Conservation (phyloP, 2,329 filamentous ascomycete species). For the Penicillium italicum region DNA sequence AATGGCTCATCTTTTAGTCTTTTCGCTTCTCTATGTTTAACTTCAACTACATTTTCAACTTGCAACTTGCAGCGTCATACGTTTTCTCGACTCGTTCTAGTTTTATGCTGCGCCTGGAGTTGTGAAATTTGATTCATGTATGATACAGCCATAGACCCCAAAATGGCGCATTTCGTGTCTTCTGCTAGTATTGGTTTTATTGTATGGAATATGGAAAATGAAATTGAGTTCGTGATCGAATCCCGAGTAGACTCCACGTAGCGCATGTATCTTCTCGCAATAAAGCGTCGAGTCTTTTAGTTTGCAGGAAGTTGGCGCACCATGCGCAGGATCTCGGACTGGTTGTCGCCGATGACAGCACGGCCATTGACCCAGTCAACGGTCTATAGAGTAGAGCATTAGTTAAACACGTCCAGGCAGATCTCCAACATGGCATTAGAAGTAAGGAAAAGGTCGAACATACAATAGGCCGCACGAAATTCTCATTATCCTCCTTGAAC, state of each 20-base stretch:
- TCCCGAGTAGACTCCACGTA: background rate
- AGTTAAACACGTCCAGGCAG: constrained; percentile 18
- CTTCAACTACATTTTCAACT: constrained; percentile 10
- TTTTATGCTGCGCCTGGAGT: constrained; percentile 14
- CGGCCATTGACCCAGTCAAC: constrained; percentile 95
- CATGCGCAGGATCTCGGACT: constrained; percentile 86
- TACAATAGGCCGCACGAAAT: constrained; percentile 75
- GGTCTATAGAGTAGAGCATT: constrained; percentile 36
- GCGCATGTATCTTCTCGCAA: background rate
- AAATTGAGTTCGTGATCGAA: background rate
- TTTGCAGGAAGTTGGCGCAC: constrained; percentile 51
- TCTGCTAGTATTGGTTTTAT: constrained; percentile 1
- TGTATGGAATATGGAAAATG: constrained; percentile 7
- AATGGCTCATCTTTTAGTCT: constrained; percentile 26
- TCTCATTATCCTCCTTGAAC: constrained; percentile 64
- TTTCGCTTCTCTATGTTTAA: constrained; percentile 1
- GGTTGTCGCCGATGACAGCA: constrained; percentile 69
- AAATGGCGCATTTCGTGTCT: constrained; percentile 11
- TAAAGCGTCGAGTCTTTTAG: constrained; percentile 12
- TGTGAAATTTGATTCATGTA: constrained; percentile 27
- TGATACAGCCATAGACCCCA: constrained; percentile 30
- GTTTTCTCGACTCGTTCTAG: constrained; percentile 5
- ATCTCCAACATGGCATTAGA: no score
- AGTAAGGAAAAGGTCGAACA: constrained; percentile 35
- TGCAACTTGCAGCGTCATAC: constrained; percentile 14